Base-by-base conservation (phyloP, 768 basidiomycete species). In the Panellus pusillus region DNA sequence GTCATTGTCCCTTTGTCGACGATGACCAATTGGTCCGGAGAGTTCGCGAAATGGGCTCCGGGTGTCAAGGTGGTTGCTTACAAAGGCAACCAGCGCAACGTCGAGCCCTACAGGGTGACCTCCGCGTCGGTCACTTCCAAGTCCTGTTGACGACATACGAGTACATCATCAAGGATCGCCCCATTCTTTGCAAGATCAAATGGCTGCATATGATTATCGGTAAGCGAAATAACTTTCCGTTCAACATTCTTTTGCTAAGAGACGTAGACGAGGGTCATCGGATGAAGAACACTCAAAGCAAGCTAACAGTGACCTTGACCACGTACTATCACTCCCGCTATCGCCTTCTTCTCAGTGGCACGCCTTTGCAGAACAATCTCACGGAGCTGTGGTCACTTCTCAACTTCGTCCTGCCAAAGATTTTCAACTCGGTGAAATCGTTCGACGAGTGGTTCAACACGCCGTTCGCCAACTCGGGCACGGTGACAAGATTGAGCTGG, bases 391-490 rank as follows among this genome's bases (percentile, higher is more conserved):
- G 95, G 94, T 82, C 95, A 0, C 78, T 97, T 42, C 86, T 98
- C 66, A 98, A 98, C 70, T 98, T 98, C 67, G 93, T 89, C 31
- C 79, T 93, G 6, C 93, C 93, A 13, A 93, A 91, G 72, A 85
- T 98, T 67, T 98, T 99, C 80, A 98, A 98, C 75, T 98, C 96
- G 0, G 94, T 97, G 56, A 96, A 98, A 69, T 96, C 94, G 18
- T 98, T 99, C 68, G 97, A 98, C 64, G 97, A 98, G 66, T 99
- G 97, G 97, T 99, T 98, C 80, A 98, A 98, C 74, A 97, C 96
- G 1, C 97, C 97, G 0, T 99, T 99, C 61, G 96, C 97, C 55
- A 98, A 93, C 71, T 93, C 94, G n/a, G 96, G 96, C 28, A 91
- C 91, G 0, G 90, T 9, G 97, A 99, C 74, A 97, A 96, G 82